Evolutionary conservation across 495 filamentous ascomycete species (phyloP).

Genomic region (Annulohypoxylon bovei): DNA sequence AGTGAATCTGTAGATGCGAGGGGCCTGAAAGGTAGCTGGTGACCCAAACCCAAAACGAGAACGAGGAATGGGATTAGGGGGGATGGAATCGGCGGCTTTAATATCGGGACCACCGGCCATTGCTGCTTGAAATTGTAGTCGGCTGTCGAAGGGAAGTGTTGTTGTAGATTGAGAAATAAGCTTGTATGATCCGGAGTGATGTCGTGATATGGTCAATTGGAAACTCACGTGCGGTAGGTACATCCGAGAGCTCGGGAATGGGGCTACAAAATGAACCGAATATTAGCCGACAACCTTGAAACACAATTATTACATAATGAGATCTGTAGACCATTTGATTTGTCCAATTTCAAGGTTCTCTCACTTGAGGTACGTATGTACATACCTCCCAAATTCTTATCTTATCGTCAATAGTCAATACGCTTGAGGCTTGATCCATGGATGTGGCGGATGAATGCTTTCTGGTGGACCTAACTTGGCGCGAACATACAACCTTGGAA

Average conservation of each 20-base stretch:
- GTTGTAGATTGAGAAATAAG: neutral
- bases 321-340: neutral
- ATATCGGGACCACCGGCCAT: neutral
- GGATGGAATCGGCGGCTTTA: too few relatives aligned
- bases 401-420: neutral
- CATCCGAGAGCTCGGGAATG: slow-evolving; percentile 1
- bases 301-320: neutral
- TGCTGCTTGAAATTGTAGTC: neutral
- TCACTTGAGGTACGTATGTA: neutral
- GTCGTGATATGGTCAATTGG: slow-evolving; percentile 18
- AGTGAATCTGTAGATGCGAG: slow-evolving; percentile 81
- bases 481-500: slow-evolving; percentile 2
- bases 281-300: slow-evolving; percentile 5
- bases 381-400: too few relatives aligned
- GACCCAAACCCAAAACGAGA: neutral
- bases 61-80: neutral
- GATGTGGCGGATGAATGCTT: slow-evolving; percentile 2
- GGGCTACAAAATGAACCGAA: neutral
- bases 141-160: neutral
- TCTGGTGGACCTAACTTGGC: neutral
- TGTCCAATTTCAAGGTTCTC: too few relatives aligned
- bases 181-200: slow-evolving; percentile 10
- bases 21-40: slow-evolving; percentile 55
- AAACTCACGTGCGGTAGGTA: neutral
- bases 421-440: slow-evolving; percentile 1